A percentile compares a stretch with the other conserved stretches of the same genome.
Conservation (phyloP, 1,284 basidiomycete genomes). For the Rhodotorula sp. region DNA sequence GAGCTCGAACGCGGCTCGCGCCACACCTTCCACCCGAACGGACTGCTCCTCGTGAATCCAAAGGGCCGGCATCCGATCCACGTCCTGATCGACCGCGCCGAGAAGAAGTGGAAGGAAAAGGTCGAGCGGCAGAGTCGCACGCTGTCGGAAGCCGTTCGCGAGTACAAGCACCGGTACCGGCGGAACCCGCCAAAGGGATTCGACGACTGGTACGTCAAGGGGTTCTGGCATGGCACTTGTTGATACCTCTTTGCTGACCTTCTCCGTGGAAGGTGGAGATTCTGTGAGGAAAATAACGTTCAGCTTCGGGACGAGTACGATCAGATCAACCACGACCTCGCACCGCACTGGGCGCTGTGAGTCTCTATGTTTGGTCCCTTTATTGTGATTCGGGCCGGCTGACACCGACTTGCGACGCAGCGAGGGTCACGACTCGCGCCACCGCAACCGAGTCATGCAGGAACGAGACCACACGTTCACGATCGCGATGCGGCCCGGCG, state of each 20-base stretch:
- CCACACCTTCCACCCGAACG: conserved; percentile 40
- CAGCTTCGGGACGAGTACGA: conserved; percentile 47
- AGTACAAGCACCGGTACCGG: conserved; percentile 74
- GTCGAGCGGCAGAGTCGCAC: conserved; percentile 72
- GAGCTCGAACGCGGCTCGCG: conserved; percentile 29
- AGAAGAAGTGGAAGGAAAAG: conserved; percentile 63
- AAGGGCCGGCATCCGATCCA: conserved; percentile 44
- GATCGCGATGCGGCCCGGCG: conserved; percentile 34
- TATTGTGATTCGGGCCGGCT: background rate
- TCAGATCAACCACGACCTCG: conserved; percentile 44
- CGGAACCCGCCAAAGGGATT: conserved; percentile 82
- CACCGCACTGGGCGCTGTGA: conserved; percentile 42
- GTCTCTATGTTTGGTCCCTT: background rate
- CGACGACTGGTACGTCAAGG: conserved; percentile 54
- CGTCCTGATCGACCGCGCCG: conserved; percentile 72
- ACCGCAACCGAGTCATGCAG: conserved; percentile 43
- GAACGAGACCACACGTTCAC: conserved; percentile 46
- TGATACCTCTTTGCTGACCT: background rate
- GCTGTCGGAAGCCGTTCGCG: conserved; percentile 67
- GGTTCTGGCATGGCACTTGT: no score
- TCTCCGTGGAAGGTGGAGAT: conserved; percentile 38
- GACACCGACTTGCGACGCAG: conserved; percentile 1
- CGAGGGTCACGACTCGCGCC: conserved; percentile 36
- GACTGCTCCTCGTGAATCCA: conserved; percentile 38
- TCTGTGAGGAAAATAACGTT: conserved; percentile 43